phyloP scores from a whole-genome alignment of 2,329 filamentous ascomycete species.

The Botryotinia calthae region DNA sequence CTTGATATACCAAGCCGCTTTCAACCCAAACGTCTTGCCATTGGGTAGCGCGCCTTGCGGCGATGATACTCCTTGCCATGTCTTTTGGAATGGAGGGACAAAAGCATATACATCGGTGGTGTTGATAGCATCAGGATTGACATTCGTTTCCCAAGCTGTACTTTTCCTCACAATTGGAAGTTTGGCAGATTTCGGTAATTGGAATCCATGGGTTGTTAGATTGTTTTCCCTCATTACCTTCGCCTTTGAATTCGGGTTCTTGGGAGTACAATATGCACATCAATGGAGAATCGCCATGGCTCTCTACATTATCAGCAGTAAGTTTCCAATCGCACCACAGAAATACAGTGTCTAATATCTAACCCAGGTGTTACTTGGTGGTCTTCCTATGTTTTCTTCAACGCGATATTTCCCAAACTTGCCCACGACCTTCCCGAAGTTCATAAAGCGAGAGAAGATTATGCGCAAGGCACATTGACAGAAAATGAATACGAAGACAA shows the following conservation, averaged over 20 bases:
- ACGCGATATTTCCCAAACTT: conserved; percentile 38
- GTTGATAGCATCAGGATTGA: conserved; percentile 36
- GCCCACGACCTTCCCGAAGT: conserved; percentile 36
- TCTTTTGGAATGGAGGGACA: conserved; percentile 36
- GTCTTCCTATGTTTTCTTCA: conserved; percentile 39
- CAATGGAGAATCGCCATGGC: conserved; percentile 38
- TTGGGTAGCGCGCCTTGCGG: conserved; percentile 34
- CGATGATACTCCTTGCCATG: conserved; percentile 35
- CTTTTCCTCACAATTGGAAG: conserved; percentile 35
- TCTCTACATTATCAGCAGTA: conserved; percentile 37
- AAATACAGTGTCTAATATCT: neutral
- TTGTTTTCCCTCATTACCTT: conserved; percentile 35
- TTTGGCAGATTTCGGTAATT: conserved; percentile 37
- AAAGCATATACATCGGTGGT: conserved; percentile 36
- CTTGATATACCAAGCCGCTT: conserved; percentile 37
- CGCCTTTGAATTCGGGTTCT: conserved; percentile 38
- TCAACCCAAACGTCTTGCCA: conserved; percentile 37
- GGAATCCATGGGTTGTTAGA: conserved; percentile 38
- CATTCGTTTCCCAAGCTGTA: conserved; percentile 34
- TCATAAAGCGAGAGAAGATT: conserved; percentile 29
- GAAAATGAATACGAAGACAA: conserved; percentile 33
- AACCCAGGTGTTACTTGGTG: conserved; percentile 35
- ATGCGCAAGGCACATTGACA: conserved; percentile 29
- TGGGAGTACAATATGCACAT: conserved; percentile 31
- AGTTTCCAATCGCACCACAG: conserved; percentile 7